Evolutionary conservation across 495 filamentous ascomycete species (phyloP).

Genomic region (Barbatosphaeria neglecta): DNA sequence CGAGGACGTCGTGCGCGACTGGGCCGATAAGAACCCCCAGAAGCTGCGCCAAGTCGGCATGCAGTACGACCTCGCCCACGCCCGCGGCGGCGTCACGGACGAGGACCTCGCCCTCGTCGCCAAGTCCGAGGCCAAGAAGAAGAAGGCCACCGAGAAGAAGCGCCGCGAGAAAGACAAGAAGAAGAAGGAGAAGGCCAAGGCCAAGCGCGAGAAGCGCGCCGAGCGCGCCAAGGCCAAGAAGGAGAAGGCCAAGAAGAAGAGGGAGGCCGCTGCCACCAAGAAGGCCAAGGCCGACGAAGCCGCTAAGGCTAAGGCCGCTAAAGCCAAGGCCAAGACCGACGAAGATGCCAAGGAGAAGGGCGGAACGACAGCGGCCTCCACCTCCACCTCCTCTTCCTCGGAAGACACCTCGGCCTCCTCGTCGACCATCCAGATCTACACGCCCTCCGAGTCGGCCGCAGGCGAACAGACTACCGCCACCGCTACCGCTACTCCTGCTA

Average conservation of each 20-base stretch:
- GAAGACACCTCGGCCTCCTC: too few species aligned
- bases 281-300: slow-evolving; percentile 2
- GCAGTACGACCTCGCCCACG: slow-evolving; percentile 62
- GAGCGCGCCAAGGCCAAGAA: slow-evolving; percentile 52
- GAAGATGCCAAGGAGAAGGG: background rate
- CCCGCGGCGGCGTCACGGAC: slow-evolving; percentile 57
- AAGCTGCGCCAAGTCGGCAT: slow-evolving; percentile 64
- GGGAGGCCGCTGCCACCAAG: background rate
- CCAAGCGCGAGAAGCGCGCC: slow-evolving; percentile 15
- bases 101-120: slow-evolving; percentile 46
- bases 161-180: slow-evolving; percentile 11
- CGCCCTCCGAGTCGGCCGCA: background rate
- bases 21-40: slow-evolving; percentile 44
- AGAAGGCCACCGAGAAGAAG: slow-evolving; percentile 16
- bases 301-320: background rate
- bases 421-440: background rate
- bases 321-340: background rate
- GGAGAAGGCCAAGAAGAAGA: slow-evolving; percentile 28
- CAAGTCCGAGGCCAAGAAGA: slow-evolving; percentile 18
- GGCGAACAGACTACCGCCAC: too few species aligned
- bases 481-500: too few species aligned
- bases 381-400: background rate
- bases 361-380: background rate
- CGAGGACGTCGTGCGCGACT: slow-evolving; percentile 46
- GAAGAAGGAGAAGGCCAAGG: slow-evolving; percentile 11